A percentile compares a stretch with the other conserved stretches of the same genome.
Evolutionary conservation across 2,329 filamentous ascomycete species (phyloP).

Genomic region (Pestalotiopsis sp.): DNA sequence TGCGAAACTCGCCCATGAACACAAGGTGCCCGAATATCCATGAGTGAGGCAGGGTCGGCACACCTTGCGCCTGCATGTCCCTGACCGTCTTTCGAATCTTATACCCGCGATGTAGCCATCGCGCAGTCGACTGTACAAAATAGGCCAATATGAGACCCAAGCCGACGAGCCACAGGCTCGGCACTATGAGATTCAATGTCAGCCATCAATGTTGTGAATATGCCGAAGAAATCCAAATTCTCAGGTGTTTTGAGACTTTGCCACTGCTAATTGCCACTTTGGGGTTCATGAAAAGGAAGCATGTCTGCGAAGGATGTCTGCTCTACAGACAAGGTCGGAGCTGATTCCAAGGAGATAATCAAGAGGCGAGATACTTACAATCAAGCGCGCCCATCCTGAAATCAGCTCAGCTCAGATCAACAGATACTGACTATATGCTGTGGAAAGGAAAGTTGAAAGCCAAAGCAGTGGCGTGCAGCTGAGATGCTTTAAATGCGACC

Average conservation of each 20-base stretch:
- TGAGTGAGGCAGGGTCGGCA: conserved; percentile 9
- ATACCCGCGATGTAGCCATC: neutral
- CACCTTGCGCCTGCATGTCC: neutral
- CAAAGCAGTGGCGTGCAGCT: neutral
- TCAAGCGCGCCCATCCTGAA: neutral
- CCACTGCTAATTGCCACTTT: neutral
- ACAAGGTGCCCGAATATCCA: conserved; percentile 2
- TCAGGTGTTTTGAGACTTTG: neutral
- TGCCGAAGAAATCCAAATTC: neutral
- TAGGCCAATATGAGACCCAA: neutral
- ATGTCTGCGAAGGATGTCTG: neutral
- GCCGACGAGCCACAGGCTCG: neutral
- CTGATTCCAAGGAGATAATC: neutral
- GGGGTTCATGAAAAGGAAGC: neutral
- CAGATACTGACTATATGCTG: neutral
- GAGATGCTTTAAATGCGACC: neutral
- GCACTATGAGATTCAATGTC: neutral
- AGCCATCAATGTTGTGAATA: neutral
- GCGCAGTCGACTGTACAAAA: neutral
- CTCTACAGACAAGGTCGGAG: neutral
- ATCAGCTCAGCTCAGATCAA: neutral
- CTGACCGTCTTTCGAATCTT: neutral
- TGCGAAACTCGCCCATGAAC: conserved; percentile 8
- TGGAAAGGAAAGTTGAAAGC: neutral
- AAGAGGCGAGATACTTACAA: neutral